phyloP scores from a whole-genome alignment of 306 rosid species.

The Pueraria montana region DNA sequence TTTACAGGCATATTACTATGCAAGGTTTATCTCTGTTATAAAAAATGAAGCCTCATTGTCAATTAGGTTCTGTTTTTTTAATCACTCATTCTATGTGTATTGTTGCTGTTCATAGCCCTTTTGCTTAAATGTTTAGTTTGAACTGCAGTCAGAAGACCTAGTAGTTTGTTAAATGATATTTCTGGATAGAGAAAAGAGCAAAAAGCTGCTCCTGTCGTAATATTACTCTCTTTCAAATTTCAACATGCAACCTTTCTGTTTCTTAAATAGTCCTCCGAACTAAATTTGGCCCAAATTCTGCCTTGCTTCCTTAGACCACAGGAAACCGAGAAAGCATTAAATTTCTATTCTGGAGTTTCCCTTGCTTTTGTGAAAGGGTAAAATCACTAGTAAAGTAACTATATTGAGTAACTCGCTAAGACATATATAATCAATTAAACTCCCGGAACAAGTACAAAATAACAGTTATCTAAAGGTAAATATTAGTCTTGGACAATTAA shows the following conservation, averaged over 20 bases:
- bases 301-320: neutral
- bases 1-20: neutral
- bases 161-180: neutral
- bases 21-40: neutral
- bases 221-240: neutral
- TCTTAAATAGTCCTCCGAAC: neutral
- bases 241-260: neutral
- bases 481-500: conserved; percentile 29
- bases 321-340: conserved; percentile 20
- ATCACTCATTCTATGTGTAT: neutral
- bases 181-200: conserved; percentile 15
- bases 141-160: conserved; percentile 15
- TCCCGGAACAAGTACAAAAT: neutral
- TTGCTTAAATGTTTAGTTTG: conserved; percentile 1
- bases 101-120: conserved; percentile 13
- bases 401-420: conserved; percentile 17
- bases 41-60: conserved; percentile 18
- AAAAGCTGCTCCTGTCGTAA: neutral
- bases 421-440: conserved; percentile 20
- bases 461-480: conserved; percentile 24
- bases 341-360: conserved; percentile 12
- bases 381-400: neutral
- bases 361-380: conserved; percentile 14
- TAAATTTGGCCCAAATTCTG: conserved; percentile 21
- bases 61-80: neutral